Percentiles rank a stretch among this genome's conserved stretches.
Evolutionary conservation across 345 rosid genomes (phyloP).

Genomic region (Mallotus nudiflorus): DNA sequence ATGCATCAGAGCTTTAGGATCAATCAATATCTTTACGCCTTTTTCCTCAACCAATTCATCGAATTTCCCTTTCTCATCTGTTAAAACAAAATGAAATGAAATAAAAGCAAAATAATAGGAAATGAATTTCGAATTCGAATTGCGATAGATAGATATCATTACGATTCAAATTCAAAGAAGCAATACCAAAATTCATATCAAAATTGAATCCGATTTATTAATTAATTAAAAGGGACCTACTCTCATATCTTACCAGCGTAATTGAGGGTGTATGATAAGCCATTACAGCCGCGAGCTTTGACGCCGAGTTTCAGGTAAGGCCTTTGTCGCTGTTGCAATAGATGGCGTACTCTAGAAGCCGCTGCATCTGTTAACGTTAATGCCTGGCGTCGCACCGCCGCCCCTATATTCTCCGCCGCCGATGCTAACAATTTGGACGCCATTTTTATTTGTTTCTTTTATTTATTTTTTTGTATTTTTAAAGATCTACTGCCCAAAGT

Average conservation of each 20-base stretch:
- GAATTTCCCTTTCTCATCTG: constrained; percentile 77
- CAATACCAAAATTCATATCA: too few relatives aligned
- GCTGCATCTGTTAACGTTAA: constrained; percentile 63
- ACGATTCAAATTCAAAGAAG: too few relatives aligned
- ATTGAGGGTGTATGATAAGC: constrained; percentile 76
- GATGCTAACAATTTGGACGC: constrained; percentile 43
- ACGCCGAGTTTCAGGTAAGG: constrained; percentile 76
- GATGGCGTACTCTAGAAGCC: constrained; percentile 63
- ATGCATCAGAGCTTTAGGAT: constrained; percentile 88
- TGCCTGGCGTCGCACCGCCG: constrained; percentile 59
- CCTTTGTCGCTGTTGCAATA: constrained; percentile 68
- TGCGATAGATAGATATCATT: too few relatives aligned
- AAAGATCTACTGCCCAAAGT: background rate
- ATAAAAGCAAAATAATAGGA: background rate
- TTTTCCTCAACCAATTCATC: constrained; percentile 83
- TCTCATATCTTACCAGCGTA: constrained; percentile 57
- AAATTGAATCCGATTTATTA: too few relatives aligned
- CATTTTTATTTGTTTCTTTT: background rate
- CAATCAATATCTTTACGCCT: constrained; percentile 72
- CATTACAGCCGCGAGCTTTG: constrained; percentile 85
- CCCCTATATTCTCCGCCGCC: constrained; percentile 47
- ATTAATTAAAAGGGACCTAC: too few relatives aligned
- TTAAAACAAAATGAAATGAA: background rate
- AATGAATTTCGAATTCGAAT: too few relatives aligned
- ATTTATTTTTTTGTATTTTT: too few relatives aligned